Evolutionary conservation across 768 basidiomycete genomes (phyloP), one percentile per base, ranked within the genome.

Genomic region (Erythrobasidium yunnanense): DNA sequence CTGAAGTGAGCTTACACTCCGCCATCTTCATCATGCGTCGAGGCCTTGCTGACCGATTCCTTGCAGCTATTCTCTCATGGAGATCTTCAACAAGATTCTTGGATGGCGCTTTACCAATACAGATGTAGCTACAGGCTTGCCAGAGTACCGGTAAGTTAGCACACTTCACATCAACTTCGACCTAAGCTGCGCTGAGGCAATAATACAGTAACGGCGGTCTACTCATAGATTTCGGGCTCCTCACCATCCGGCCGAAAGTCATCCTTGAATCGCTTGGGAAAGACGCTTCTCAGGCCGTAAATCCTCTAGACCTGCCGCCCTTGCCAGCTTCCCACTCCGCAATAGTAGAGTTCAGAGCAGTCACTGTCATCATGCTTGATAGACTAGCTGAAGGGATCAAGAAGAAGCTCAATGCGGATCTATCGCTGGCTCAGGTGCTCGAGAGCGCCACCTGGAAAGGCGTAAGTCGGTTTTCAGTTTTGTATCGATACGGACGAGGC

Each of bases 401-500:
- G 49, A 70, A 74, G 56, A 80, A 83, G 67, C 78, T 88, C 55
- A 77, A 78, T 1, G 78, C 80, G 1, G 78, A 84, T 50, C 80
- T 96, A 25, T 81, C 83, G 0, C 81, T 92, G 6, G 86, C 90
- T 0, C 93, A 96, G 75, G 84, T 96, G 0, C 79, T 99, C 33
- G 93, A 97, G 77, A 85, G 85, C 55, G 92, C 91, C 1, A 97
- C 91, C 0, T 99, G 93, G 93, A 93, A 92, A 73, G 90, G 90
- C 1, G 71, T 68, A 6, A 29, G 68, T 58, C 18, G 27, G n/a
- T n/a, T n/a, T n/a, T 50, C 1, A 4, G 5, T 4, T 11, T 42
- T 25, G 25, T 13, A 22, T 42, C 8, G 8, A 1, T 0, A 8
- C 18, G 46, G 6, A 2, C 34, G 27, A 2, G n/a, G 23, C 4